Evolutionary conservation across 495 filamentous ascomycete genomes (phyloP).

Genomic region (Letharia lupina): DNA sequence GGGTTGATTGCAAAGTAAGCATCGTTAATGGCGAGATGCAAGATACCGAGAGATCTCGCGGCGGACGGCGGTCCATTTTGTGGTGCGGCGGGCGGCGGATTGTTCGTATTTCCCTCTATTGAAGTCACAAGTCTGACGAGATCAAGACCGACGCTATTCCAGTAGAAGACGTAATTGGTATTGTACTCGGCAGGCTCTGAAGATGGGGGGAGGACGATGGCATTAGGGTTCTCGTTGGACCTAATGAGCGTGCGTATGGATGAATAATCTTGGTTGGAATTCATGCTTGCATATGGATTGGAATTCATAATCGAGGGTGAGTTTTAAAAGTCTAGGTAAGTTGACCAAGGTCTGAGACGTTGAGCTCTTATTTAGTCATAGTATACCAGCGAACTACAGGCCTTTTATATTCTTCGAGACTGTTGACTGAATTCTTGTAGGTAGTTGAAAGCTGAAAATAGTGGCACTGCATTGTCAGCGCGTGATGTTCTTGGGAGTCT

Average conservation of each 20-base stretch:
- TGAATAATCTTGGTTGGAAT: background rate
- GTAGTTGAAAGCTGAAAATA: background rate
- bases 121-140: slow-evolving; percentile 26
- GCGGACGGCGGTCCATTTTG: background rate
- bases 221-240: background rate
- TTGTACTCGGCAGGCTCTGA: slow-evolving; percentile 25
- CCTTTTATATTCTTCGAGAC: background rate
- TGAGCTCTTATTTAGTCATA: background rate
- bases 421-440: no score
- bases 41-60: slow-evolving; percentile 27
- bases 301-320: background rate
- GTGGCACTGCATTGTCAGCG: background rate
- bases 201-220: slow-evolving; percentile 21
- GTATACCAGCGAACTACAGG: background rate
- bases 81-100: slow-evolving; percentile 19
- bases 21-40: slow-evolving; percentile 31
- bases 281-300: background rate
- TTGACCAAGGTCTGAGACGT: background rate
- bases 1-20: slow-evolving; percentile 30
- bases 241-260: background rate
- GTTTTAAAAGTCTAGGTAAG: background rate
- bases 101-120: slow-evolving; percentile 23
- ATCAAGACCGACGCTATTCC: slow-evolving; percentile 29
- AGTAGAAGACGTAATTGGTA: slow-evolving; percentile 31
- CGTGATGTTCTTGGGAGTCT: background rate